phyloP scores from a whole-genome alignment of 176 grass and related monocot genomes.

The Phragmites australis region DNA sequence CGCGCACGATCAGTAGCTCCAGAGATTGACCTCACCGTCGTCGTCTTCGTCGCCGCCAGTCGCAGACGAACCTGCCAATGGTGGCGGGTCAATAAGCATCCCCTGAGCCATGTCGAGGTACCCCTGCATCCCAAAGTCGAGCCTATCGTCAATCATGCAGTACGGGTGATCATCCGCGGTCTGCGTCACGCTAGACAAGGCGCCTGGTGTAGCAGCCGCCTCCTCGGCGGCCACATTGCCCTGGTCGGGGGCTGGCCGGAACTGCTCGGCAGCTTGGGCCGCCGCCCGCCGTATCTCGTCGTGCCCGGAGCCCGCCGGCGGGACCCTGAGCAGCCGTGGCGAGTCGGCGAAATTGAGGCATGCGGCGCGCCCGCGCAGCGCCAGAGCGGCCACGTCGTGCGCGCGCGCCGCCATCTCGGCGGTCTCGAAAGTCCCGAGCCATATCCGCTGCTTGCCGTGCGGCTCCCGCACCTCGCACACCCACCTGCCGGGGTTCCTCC shows the following conservation, averaged over 20 bases:
- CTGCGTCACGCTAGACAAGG: neutral
- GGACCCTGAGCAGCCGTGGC: constrained; percentile 47
- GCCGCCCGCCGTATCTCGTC: constrained; percentile 65
- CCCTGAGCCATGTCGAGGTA: constrained; percentile 92
- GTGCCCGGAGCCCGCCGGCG: constrained; percentile 42
- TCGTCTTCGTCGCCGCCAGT: constrained; percentile 27
- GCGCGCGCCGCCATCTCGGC: constrained; percentile 94
- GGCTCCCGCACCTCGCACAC: constrained; percentile 98
- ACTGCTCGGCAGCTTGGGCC: constrained; percentile 52
- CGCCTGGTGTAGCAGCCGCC: neutral
- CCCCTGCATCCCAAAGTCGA: constrained; percentile 83
- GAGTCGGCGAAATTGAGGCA: constrained; percentile 99
- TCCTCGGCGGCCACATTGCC: constrained; percentile 11
- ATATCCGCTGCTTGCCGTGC: constrained; percentile 80
- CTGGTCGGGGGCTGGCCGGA: constrained; percentile 28
- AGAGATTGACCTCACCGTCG: constrained; percentile 54
- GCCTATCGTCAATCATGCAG: constrained; percentile 42
- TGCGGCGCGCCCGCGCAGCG: constrained; percentile 66
- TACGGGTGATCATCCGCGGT: neutral
- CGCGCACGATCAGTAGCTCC: constrained; percentile 55
- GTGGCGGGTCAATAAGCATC: constrained; percentile 84
- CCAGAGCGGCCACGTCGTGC: constrained; percentile 82
- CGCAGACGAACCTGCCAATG: constrained; percentile 27
- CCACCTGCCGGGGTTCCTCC: constrained; percentile 75
- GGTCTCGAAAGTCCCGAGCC: constrained; percentile 88